Evolutionary conservation across 2,329 filamentous ascomycete species (phyloP), one percentile per base, ranked within the genome.

Genomic region (Corniculantispora saksenae): DNA sequence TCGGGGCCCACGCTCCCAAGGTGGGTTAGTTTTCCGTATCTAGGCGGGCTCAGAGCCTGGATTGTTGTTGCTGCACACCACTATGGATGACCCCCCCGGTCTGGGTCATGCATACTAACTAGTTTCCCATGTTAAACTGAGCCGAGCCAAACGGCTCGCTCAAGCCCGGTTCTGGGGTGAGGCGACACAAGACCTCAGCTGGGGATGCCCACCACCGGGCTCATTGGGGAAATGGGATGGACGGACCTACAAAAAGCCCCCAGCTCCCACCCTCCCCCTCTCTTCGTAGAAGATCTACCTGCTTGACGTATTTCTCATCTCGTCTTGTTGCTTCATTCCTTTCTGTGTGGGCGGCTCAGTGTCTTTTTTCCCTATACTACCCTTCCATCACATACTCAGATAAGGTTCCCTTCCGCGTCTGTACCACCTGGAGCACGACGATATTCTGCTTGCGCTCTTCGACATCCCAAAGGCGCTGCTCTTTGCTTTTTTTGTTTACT

Each of bases 101-200:
- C 38, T 13, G 12, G 12, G 38, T 43, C 38, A 3, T 43, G 32
- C 10, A n/a, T n/a, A n/a, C 32, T 32, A 32, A 6, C 32, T 32
- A 32, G 32, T 32, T 32, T 32, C 5, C n/a, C n/a, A 10, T 32
- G 32, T 32, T 32, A 5, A 32, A 5, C 10, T 32, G 32, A 32
- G 32, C 32, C 32, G 32, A 32, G 32, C 38, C 8, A 43, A 43
- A 43, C 38, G 38, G 38, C 38, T 43, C 38, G 38, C 38, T 43
- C 38, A 43, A 43, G 38, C 38, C 38, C 38, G 38, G 38, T 43
- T 43, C 25, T 17, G 27, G 43, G 23, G n/a, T 51, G 47, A 60
- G 57, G 57, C 57, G 57, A 50, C 29, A 40, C 57, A 60, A 38
- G 48, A 51, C 10, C 21, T 51, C 57, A 60, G 57, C 57, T 60